Conservation (phyloP, 768 basidiomycete species). For the Phylloporus sp. region DNA sequence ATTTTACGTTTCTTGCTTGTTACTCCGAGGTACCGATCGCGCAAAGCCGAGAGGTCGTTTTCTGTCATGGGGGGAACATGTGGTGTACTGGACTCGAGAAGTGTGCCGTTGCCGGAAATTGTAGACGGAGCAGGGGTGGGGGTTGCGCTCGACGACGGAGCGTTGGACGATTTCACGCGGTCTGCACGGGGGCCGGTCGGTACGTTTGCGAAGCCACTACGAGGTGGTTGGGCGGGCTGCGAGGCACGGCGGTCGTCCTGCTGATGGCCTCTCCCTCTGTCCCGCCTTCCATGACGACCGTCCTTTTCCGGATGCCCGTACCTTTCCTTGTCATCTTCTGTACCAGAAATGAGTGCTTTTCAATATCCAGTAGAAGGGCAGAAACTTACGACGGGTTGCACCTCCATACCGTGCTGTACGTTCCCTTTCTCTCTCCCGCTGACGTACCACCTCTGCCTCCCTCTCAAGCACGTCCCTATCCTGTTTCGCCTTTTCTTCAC, state of each 20-base stretch:
- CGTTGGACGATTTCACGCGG: constrained; percentile 41
- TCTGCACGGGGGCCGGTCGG: constrained; percentile 85
- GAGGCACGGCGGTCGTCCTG: constrained; percentile 35
- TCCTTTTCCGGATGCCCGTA: constrained; percentile 50
- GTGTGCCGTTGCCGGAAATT: constrained; percentile 21
- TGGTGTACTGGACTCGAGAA: constrained; percentile 36
- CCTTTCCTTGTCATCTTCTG: constrained; percentile 47
- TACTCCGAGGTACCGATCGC: constrained; percentile 91
- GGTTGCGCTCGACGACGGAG: constrained; percentile 33
- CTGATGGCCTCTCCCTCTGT: constrained; percentile 34
- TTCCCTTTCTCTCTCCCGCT: constrained; percentile 41
- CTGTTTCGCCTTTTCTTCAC: constrained; percentile 51
- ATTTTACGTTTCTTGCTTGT: constrained; percentile 93
- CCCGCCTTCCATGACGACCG: constrained; percentile 39
- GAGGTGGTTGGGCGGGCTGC: constrained; percentile 31
- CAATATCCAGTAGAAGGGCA: neutral
- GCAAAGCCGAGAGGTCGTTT: constrained; percentile 74
- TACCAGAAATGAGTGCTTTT: constrained; percentile 8
- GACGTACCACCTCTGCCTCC: constrained; percentile 64
- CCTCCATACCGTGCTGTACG: constrained; percentile 38
- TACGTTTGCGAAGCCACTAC: constrained; percentile 56
- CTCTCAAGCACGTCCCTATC: constrained; percentile 72
- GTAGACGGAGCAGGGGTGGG: constrained; percentile 50
- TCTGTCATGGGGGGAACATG: constrained; percentile 70
- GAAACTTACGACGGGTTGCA: constrained; percentile 27